Evolutionary conservation across 129 eudicot species (phyloP), one percentile per base, ranked within the genome.

Genomic region (Ambrosia trifida): DNA sequence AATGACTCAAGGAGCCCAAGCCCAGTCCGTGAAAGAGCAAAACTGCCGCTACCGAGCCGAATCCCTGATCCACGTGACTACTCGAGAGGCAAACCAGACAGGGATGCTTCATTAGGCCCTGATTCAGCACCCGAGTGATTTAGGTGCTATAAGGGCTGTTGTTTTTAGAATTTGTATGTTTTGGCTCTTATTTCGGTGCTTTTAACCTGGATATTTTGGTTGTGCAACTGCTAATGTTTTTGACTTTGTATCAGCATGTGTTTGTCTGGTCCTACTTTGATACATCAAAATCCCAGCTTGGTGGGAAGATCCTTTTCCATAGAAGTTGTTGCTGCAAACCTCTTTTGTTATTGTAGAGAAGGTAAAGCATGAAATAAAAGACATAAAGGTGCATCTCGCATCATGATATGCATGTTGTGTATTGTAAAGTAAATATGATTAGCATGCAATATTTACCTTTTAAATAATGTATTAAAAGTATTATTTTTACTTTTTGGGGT

Each of bases 71-170:
- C 7, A 3, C 20, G 57, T 43, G 17, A 66, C 41, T 46, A 43
- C 57, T 43, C 71, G 32, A 66, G 54, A 45, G 10, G 12, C 38
- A 24, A 66, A 66, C 41, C 54, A 44, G 45, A 66, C 24, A 66
- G 41, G 71, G 71, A 30, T 11, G 71, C 71, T 28, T 66, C 71
- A 24, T 40, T 45, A 43, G 54, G 56, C 71, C 71, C 9, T 38
- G 69, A 64, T 14, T 43, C 10, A 6, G 52, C 11, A 31, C 67
- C 67, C 3, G 35, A 45, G 38, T 66, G 19, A 14, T 47, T 66
- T 45, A 19, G 36, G 17, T 66, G 57, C 20, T 2, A 6, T 4
- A 45, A 12, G 56, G 11, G 18, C 17, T 45, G 41, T 44, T 45
- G 56, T 66, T 20, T 66, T 50, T 66, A 43, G 14, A 11, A 11